Conservation (phyloP, 2,329 filamentous ascomycete species). For the Malbranchea cinnamomea region DNA sequence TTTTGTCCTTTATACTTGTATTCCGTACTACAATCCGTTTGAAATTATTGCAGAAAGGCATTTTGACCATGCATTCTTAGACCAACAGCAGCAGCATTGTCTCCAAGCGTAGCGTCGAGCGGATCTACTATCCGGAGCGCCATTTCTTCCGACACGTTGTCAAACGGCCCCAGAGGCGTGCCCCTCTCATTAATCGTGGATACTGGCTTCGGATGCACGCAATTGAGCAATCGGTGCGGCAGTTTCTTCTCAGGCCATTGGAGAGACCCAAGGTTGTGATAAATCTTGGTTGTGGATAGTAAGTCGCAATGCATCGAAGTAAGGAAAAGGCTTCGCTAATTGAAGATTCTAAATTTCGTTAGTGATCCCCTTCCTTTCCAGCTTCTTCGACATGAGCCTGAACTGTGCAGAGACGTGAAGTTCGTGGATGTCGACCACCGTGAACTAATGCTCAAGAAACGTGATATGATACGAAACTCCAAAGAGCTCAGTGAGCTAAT, state of each 20-base stretch:
- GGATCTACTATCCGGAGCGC: slow-evolving; percentile 65
- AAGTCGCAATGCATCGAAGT: slow-evolving; percentile 27
- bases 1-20: too few species aligned
- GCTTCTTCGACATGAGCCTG: slow-evolving; percentile 52
- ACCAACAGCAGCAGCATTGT: slow-evolving; percentile 88
- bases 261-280: slow-evolving; percentile 56
- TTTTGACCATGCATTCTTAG: slow-evolving; percentile 22
- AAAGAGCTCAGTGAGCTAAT: slow-evolving; percentile 42
- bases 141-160: slow-evolving; percentile 85
- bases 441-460: slow-evolving; percentile 62
- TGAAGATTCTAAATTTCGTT: too few species aligned
- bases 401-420: slow-evolving; percentile 40
- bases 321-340: neutral
- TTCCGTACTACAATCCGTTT: too few species aligned
- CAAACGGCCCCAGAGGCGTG: slow-evolving; percentile 62
- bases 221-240: slow-evolving; percentile 56
- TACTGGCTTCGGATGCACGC: slow-evolving; percentile 78
- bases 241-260: slow-evolving; percentile 50
- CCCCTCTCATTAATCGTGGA: slow-evolving; percentile 80
- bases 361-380: slow-evolving; percentile 84
- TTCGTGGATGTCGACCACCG: slow-evolving; percentile 84
- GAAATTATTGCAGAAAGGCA: too few species aligned
- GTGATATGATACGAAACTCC: slow-evolving; percentile 49
- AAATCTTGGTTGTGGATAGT: slow-evolving; percentile 85
- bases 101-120: slow-evolving; percentile 85